These are phyloP conservation scores for Perilla frutescens DNA, from an alignment of 257 asterid species.

Conservation along the genomic window DNA sequence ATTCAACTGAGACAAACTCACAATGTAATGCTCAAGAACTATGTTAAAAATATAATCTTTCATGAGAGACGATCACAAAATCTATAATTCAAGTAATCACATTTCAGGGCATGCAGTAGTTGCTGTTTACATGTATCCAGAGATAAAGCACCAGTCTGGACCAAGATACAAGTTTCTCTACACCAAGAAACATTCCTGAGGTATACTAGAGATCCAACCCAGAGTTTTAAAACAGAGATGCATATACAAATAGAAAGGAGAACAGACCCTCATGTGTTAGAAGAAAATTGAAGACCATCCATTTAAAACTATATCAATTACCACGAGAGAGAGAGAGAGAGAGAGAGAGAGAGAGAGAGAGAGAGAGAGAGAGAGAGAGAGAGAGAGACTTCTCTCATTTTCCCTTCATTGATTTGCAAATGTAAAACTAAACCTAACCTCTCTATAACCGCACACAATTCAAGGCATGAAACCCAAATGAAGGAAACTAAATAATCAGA, in stretches of 20 bases:
- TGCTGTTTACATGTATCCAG: too few species aligned
- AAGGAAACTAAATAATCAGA: not conserved
- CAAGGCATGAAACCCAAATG: not conserved
- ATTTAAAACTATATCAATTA: too few species aligned
- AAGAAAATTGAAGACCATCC: too few species aligned
- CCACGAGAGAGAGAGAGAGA: too few species aligned
- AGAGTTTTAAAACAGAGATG: constrained; percentile 9
- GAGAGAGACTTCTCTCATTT: too few species aligned
- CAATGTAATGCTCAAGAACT: not conserved
- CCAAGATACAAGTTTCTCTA: too few species aligned
- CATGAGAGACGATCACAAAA: not conserved
- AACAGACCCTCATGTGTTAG: not conserved
- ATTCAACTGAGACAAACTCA: not conserved
- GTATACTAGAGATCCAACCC: constrained; percentile 1
- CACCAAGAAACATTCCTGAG: too few species aligned
- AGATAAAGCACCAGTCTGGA: too few species aligned
- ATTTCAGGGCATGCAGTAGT: too few species aligned
- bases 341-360: too few species aligned
- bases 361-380: too few species aligned
- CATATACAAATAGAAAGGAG: not conserved
- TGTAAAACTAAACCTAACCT: not conserved
- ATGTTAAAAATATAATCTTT: not conserved
- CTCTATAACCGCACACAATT: not conserved
- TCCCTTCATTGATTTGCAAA: not conserved
- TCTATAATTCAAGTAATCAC: constrained; percentile 5